Conservation (phyloP, 2,329 filamentous ascomycete species). For the Fusarium odoratissimum region DNA sequence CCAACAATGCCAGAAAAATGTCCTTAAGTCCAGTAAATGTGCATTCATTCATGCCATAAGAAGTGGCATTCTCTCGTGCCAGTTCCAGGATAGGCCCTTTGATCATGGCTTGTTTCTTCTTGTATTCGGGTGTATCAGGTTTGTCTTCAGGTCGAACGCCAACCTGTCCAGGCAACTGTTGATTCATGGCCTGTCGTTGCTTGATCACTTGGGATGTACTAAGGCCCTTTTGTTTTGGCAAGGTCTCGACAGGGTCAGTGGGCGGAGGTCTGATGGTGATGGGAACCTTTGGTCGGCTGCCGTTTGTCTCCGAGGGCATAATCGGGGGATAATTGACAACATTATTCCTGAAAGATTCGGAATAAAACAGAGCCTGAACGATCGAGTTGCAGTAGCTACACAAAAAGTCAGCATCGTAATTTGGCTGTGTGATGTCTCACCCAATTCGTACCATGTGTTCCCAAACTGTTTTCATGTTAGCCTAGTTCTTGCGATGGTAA, state of each 20-base stretch:
- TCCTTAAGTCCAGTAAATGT: constrained; percentile 96
- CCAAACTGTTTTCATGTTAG: constrained; percentile 77
- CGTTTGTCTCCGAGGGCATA: constrained; percentile 77
- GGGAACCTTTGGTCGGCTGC: constrained; percentile 65
- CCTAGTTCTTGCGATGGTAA: constrained; percentile 3
- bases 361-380: constrained; percentile 96
- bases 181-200: constrained; percentile 66
- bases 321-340: constrained; percentile 89
- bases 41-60: constrained; percentile 93
- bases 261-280: constrained; percentile 70
- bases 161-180: constrained; percentile 64
- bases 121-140: constrained; percentile 94
- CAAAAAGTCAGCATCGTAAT: constrained; percentile 33
- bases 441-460: constrained; percentile 86
- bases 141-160: constrained; percentile 85
- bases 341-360: constrained; percentile 90
- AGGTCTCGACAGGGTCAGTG: constrained; percentile 55
- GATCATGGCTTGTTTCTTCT: constrained; percentile 94
- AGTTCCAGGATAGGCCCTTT: constrained; percentile 89
- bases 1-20: constrained; percentile 91
- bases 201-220: constrained; percentile 67
- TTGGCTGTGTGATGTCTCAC: constrained; percentile 5
- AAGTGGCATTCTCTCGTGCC: constrained; percentile 79
- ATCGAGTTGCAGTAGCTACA: constrained; percentile 97
- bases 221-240: constrained; percentile 62